A percentile compares a stretch with the other conserved stretches of the same genome.
Evolutionary conservation across 768 basidiomycete species (phyloP).

Genomic region (Multifurca ochricompacta): DNA sequence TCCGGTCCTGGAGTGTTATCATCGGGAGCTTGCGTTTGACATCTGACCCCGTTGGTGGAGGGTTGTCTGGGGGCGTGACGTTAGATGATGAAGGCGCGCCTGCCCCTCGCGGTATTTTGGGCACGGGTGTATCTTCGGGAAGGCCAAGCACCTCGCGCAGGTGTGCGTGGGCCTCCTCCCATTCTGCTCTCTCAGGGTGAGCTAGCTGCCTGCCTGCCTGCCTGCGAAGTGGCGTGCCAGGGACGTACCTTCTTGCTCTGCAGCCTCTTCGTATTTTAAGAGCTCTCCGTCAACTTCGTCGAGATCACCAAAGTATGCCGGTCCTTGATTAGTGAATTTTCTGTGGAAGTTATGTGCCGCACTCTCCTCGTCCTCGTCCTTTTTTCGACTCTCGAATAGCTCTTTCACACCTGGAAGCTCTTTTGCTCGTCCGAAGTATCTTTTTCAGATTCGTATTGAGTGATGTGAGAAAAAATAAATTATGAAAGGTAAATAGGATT

Average conservation of each 20-base stretch:
- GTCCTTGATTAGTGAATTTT: conserved; percentile 83
- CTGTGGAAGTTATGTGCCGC: conserved; percentile 68
- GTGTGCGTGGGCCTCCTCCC: conserved; percentile 3
- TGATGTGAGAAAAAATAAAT: not conserved
- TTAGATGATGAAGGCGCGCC: conserved; percentile 22
- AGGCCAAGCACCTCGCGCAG: conserved; percentile 16
- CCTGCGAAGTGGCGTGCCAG: not conserved
- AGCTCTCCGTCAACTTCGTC: conserved; percentile 73
- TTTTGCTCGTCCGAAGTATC: conserved; percentile 95
- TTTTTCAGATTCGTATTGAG: conserved; percentile 26
- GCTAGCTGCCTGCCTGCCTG: not conserved
- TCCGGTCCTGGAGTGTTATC: conserved; percentile 34
- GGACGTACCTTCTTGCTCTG: conserved; percentile 60
- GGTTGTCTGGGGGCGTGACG: conserved; percentile 23
- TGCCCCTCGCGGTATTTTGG: conserved; percentile 40
- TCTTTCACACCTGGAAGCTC: conserved; percentile 94
- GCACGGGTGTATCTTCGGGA: conserved; percentile 39
- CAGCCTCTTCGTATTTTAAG: conserved; percentile 58
- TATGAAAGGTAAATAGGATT: not conserved
- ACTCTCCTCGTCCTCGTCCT: conserved; percentile 86
- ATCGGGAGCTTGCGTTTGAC: conserved; percentile 51
- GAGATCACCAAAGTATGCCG: conserved; percentile 83
- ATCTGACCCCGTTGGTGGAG: conserved; percentile 23
- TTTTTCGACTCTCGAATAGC: conserved; percentile 81
- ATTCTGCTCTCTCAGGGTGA: not conserved